phyloP scores from a whole-genome alignment of 179 eudicot genomes.

The Actinidia arguta region DNA sequence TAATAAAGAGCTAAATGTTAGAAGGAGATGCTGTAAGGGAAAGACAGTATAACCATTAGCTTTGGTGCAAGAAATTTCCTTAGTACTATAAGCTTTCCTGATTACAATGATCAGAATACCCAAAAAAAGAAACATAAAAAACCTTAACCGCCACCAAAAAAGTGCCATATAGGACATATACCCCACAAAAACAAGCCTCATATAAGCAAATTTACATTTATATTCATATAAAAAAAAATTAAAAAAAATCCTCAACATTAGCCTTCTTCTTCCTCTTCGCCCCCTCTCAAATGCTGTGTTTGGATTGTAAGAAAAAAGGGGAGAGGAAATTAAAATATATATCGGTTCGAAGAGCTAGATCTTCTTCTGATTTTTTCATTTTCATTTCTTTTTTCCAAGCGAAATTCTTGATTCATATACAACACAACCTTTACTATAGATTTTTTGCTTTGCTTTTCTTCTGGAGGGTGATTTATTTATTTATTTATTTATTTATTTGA shows the following conservation, averaged over 20 bases:
- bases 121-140: not conserved
- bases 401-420: not conserved
- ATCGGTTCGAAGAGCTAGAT: no score
- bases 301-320: no score
- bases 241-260: not conserved
- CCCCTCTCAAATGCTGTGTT: not conserved
- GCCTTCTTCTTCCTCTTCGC: not conserved
- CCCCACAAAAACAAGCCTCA: conserved; percentile 1
- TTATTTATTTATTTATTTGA: no score
- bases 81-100: no score
- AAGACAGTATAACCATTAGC: no score
- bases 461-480: not conserved
- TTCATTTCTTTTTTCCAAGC: no score
- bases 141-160: not conserved
- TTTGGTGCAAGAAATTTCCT: no score
- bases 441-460: not conserved
- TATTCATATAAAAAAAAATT: not conserved
- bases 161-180: not conserved
- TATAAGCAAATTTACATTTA: not conserved
- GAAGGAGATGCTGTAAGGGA: no score
- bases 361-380: not conserved
- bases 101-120: not conserved
- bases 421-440: no score
- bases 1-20: no score
- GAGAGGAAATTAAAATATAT: no score